Evolutionary conservation across 192 early-diverging fungal genomes (phyloP), one percentile per base, ranked within the genome.

Genomic region (Kappamyces sp.): DNA sequence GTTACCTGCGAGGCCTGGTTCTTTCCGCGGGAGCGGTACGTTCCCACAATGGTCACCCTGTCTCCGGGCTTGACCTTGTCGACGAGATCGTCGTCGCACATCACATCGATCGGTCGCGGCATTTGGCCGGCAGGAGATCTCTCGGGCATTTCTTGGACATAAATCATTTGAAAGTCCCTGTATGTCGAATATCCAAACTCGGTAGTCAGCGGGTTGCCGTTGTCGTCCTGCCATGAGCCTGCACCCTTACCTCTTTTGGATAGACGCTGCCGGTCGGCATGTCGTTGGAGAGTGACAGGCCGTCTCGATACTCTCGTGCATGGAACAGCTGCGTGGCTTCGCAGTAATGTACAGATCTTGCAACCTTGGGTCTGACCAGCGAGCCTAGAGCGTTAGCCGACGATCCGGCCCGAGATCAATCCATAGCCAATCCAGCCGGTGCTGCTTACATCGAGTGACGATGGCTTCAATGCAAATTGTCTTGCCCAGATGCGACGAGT

Each of bases 81-180:
- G 0, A 94, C 97, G 40, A 99, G 74, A 70, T 99, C 97, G 67
- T 93, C 93, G 65, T 97, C 93, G 58, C 97, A 72, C 48, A 97
- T 83, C 8, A 99, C 82, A 70, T 99, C 97, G 51, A 97, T 76
- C 9, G 92, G 92, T 2, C 93, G 84, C 36, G 93, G 92, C 61
- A 99, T 74, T 70, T 91, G 87, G 15, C 97, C 94, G 3, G 92
- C 87, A 10, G 93, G 93, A 5, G 94, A 88, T 15, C 94, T 84
- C 70, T 99, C 97, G 0, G 97, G 97, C 94, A 99, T 99, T 77
- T 99, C 97, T 72, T 99, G 97, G 44, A 99, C 80, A 38, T 84
- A 90, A 49, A 97, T 84, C 5, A 84, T 88, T 71, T 99, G 97
- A 67, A 90, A 90, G 71, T 97, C 93, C 37, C 88, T 74, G 71